phyloP scores from a whole-genome alignment of 1,284 basidiomycete species.

The Taiwanofungus camphoratus region DNA sequence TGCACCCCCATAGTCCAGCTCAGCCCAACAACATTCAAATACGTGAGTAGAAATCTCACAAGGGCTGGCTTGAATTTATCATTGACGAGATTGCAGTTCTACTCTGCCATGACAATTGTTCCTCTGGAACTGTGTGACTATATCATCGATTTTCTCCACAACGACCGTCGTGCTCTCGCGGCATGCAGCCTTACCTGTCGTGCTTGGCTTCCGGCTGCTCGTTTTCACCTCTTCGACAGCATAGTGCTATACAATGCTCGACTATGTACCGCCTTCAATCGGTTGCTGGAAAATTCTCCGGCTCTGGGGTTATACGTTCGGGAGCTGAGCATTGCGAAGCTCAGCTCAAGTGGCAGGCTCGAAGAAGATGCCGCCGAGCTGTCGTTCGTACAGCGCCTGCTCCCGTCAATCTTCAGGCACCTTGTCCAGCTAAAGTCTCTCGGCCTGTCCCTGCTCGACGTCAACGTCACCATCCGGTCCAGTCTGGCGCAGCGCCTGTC shows the following conservation, averaged over 20 bases:
- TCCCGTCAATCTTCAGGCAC: conserved; percentile 16
- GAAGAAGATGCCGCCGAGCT: conserved; percentile 1
- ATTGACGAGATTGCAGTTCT: no score
- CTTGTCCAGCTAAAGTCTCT: conserved; percentile 18
- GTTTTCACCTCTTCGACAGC: conserved; percentile 31
- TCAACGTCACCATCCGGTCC: conserved; percentile 12
- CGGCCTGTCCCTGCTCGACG: conserved; percentile 17
- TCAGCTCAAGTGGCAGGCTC: conserved; percentile 2
- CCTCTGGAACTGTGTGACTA: conserved; percentile 33
- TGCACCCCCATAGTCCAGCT: neutral
- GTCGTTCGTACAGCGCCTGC: conserved; percentile 4
- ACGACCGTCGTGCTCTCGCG: conserved; percentile 25
- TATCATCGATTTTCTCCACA: conserved; percentile 32
- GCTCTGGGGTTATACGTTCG: conserved; percentile 22
- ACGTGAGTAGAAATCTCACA: no score
- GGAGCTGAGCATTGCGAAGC: conserved; percentile 18
- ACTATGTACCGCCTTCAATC: conserved; percentile 15
- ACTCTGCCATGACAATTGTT: conserved; percentile 16
- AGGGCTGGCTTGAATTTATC: no score
- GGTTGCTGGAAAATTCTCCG: conserved; percentile 18
- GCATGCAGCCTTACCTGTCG: conserved; percentile 32
- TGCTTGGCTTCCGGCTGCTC: conserved; percentile 31
- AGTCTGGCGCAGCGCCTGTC: conserved; percentile 12
- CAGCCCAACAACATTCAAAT: no score
- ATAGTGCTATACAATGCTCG: conserved; percentile 18